Conservation (phyloP, 352 stramenopile species). For the Pythium biforme region DNA sequence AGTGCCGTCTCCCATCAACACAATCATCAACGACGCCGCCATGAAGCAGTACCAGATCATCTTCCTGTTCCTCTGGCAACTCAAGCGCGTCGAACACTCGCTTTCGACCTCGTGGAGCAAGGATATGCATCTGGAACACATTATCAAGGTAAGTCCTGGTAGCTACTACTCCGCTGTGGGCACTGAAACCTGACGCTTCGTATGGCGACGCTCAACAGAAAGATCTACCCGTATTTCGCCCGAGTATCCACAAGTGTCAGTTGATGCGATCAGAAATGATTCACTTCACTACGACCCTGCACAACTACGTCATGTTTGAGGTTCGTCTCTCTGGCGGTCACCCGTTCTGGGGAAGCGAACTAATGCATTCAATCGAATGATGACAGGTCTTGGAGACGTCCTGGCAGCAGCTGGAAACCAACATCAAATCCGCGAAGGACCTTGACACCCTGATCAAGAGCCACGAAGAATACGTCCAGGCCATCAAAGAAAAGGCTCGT, state of each 20-base stretch:
- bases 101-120: slow-evolving; percentile 96
- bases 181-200: not conserved
- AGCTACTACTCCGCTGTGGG: not conserved
- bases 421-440: slow-evolving; percentile 88
- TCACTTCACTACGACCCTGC: slow-evolving; percentile 97
- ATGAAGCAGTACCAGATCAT: slow-evolving; percentile 90
- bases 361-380: not conserved
- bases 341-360: not conserved
- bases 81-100: slow-evolving; percentile 91
- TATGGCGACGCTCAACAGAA: slow-evolving; percentile 10
- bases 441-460: slow-evolving; percentile 96
- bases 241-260: slow-evolving; percentile 91
- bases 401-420: slow-evolving; percentile 92
- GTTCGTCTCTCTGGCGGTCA: slow-evolving; percentile 3
- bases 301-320: slow-evolving; percentile 99
- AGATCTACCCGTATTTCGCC: slow-evolving; percentile 26
- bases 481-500: slow-evolving; percentile 86
- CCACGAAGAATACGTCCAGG: slow-evolving; percentile 94
- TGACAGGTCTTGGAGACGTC: slow-evolving; percentile 87
- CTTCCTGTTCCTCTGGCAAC: slow-evolving; percentile 88
- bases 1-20: slow-evolving; percentile 82
- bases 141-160: slow-evolving; percentile 65
- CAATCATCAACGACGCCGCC: slow-evolving; percentile 81
- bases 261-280: slow-evolving; percentile 97
- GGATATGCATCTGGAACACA: slow-evolving; percentile 95